phyloP scores from a whole-genome alignment of 495 filamentous ascomycete genomes.

The Lophiostoma macrostomum region DNA sequence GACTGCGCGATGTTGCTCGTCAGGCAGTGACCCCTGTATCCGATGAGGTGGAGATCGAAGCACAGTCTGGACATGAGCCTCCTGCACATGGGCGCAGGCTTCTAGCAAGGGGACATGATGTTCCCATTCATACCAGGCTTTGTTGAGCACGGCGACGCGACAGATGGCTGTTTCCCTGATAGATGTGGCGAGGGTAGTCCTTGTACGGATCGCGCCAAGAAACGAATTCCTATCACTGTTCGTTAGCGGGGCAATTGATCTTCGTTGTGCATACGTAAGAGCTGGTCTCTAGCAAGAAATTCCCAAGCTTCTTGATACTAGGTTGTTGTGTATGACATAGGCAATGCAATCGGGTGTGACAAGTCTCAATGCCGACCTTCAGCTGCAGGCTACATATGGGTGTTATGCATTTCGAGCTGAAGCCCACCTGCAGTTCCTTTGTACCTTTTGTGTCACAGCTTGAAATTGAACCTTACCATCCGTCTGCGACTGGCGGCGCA shows the following conservation, averaged over 20 bases:
- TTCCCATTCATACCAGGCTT: slow-evolving; percentile 41
- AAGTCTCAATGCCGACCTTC: too few relatives aligned
- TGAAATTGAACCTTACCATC: slow-evolving; percentile 35
- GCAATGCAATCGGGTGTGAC: too few relatives aligned
- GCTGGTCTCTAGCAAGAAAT: too few relatives aligned
- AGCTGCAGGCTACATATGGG: too few relatives aligned
- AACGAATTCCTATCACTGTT: slow-evolving; percentile 36
- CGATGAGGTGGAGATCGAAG: slow-evolving; percentile 1
- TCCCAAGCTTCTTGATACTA: too few relatives aligned
- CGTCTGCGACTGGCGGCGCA: slow-evolving; percentile 40
- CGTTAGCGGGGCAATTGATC: too few relatives aligned
- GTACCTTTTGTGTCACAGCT: too few relatives aligned
- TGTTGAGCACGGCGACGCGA: slow-evolving; percentile 41
- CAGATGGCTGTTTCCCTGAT: slow-evolving; percentile 39
- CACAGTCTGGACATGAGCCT: slow-evolving; percentile 43
- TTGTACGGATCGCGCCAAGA: slow-evolving; percentile 39
- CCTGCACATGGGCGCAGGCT: slow-evolving; percentile 46
- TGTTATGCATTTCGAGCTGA: too few relatives aligned
- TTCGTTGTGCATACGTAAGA: too few relatives aligned
- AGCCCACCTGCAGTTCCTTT: not conserved
- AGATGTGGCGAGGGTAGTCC: slow-evolving; percentile 32
- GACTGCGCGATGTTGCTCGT: slow-evolving; percentile 35
- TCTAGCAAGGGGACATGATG: slow-evolving; percentile 35
- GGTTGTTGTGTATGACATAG: too few relatives aligned
- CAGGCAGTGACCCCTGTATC: slow-evolving; percentile 33